Evolutionary conservation across 2,329 filamentous ascomycete species (phyloP), one percentile per base, ranked within the genome.

Genomic region (Fusarium miscanthi): DNA sequence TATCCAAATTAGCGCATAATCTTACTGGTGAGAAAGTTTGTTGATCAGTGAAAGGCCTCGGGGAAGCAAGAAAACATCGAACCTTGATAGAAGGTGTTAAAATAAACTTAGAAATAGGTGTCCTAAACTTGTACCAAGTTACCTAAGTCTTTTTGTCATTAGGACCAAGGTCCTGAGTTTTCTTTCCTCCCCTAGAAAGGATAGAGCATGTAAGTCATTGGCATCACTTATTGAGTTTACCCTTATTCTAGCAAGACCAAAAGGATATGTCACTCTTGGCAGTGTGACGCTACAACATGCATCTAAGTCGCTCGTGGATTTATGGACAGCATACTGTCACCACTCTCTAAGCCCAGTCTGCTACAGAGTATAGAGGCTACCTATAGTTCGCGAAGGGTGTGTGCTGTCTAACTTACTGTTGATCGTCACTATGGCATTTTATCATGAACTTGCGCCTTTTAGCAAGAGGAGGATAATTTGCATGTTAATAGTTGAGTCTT

Each of bases 1-100:
- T 78, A 76, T 76, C 35, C 66, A 66, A 68, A 67, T 77, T 74
- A 76, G 73, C 58, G 71, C 74, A 77, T 77, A 76, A 58, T 70
- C 58, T 72, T 51, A 60, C 40, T 52, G 42, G 41, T 21, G 38
- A 56, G 35, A n/a, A 38, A 35, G 33, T 37, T 46, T 59, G 63
- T 33, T 40, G 17, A 66, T 52, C 23, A 25, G 23, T 25, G 23
- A 25, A 25, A 25, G 23, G 23, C 23, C 23, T 25, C 23, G 23
- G 23, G 23, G 23, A 25, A 25, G 23, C 23, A 25, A 25, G 23
- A 25, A 25, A 25, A 25, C 23, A 25, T 25, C 23, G 23, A 25
- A 5, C 23, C 23, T 25, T 25, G 23, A 25, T 25, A 25, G 23
- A 25, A 25, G 23, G 23, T 25, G 23, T 25, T 25, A 25, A 25